Conservation (phyloP, 768 basidiomycete genomes). For the Lentinus brumalis region DNA sequence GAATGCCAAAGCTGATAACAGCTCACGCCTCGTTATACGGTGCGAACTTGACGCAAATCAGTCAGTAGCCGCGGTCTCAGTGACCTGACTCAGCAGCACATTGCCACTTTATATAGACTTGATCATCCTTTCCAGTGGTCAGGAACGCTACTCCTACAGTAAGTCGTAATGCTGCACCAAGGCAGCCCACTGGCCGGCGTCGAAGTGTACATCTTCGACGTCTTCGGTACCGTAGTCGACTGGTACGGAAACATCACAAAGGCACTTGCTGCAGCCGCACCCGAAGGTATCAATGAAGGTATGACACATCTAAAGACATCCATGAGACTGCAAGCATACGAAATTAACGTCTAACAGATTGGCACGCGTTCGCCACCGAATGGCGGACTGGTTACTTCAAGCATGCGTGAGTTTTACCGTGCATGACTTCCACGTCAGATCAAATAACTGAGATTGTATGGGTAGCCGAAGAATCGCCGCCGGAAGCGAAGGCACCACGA, state of each 20-base stretch:
- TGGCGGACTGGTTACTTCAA: conserved; percentile 56
- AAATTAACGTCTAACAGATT: conserved; percentile 28
- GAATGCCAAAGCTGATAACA: too few relatives aligned
- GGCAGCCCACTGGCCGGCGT: conserved; percentile 13
- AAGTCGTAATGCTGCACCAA: background rate
- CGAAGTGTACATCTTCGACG: conserved; percentile 30
- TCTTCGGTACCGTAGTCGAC: conserved; percentile 33
- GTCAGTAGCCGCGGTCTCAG: background rate
- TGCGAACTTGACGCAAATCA: background rate
- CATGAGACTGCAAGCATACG: background rate
- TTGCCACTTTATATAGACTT: too few relatives aligned
- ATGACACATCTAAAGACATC: too few relatives aligned
- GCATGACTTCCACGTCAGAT: too few relatives aligned
- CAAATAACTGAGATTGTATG: conserved; percentile 24
- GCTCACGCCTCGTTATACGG: too few relatives aligned
- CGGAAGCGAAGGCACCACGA: conserved; percentile 48
- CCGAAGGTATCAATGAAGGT: background rate
- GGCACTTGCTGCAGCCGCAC: conserved; percentile 9
- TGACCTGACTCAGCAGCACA: background rate
- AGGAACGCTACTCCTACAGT: too few relatives aligned
- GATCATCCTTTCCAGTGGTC: too few relatives aligned
- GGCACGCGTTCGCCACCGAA: conserved; percentile 52
- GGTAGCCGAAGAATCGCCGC: conserved; percentile 38
- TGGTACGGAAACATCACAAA: conserved; percentile 26
- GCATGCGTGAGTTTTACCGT: conserved; percentile 40